Evolutionary conservation across 768 basidiomycete species (phyloP).

Genomic region (Suillus clintonianus): DNA sequence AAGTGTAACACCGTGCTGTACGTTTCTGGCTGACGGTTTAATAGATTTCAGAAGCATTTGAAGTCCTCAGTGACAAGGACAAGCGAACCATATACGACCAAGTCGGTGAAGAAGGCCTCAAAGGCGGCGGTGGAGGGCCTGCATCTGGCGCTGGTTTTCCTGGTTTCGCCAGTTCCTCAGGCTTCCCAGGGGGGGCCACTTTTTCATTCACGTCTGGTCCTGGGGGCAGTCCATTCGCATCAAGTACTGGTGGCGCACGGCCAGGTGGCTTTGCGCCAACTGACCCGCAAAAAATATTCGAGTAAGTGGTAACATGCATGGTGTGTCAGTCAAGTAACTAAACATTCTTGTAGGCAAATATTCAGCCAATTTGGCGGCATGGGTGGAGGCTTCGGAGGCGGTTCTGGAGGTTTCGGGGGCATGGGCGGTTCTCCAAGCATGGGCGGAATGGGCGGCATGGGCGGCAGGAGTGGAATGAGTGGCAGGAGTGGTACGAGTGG

Average conservation of each 20-base stretch:
- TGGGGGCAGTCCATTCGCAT: constrained; percentile 27
- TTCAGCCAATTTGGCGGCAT: constrained; percentile 36
- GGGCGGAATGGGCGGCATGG: constrained; percentile 44
- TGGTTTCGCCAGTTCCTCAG: constrained; percentile 37
- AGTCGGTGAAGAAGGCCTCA: constrained; percentile 93
- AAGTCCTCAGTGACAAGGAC: constrained; percentile 87
- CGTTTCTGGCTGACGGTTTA: background rate
- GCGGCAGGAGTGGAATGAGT: constrained; percentile 39
- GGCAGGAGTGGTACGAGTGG: constrained; percentile 25
- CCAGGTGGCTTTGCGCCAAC: constrained; percentile 66
- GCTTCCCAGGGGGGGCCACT: constrained; percentile 51
- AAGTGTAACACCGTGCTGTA: constrained; percentile 10
- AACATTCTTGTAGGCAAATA: constrained; percentile 48
- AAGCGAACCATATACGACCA: constrained; percentile 90
- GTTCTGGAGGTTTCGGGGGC: background rate
- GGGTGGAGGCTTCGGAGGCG: constrained; percentile 32
- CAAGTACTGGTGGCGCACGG: constrained; percentile 36
- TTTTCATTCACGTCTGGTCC: constrained; percentile 61
- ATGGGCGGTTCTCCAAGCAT: constrained; percentile 29
- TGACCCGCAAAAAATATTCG: constrained; percentile 88
- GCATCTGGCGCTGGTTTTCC: constrained; percentile 50
- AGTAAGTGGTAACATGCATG: constrained; percentile 54
- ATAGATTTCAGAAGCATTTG: constrained; percentile 93
- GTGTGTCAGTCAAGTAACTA: background rate
- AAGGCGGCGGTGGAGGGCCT: constrained; percentile 62